Evolutionary conservation across 2,329 filamentous ascomycete genomes (phyloP).

Genomic region (Penicillium sp.): DNA sequence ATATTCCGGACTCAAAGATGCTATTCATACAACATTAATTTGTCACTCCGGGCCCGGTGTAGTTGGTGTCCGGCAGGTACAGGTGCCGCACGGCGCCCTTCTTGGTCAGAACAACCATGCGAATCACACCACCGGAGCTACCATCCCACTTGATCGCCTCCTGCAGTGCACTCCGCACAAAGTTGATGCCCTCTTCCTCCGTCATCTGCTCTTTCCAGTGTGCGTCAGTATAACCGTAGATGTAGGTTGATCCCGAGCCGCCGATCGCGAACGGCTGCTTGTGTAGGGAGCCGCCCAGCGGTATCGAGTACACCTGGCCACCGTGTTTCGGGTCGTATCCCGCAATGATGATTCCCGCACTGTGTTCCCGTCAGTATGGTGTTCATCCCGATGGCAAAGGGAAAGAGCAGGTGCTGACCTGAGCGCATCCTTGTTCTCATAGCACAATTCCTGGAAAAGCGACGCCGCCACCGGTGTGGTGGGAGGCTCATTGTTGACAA

Average conservation of each 20-base stretch:
- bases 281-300: slow-evolving; percentile 91
- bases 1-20: slow-evolving; percentile 9
- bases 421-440: slow-evolving; percentile 90
- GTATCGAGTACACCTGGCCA: slow-evolving; percentile 96
- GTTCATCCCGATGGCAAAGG: not conserved
- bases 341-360: slow-evolving; percentile 96
- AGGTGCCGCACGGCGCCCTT: slow-evolving; percentile 87
- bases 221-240: slow-evolving; percentile 97
- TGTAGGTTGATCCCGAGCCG: slow-evolving; percentile 96
- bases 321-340: slow-evolving; percentile 94
- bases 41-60: slow-evolving; percentile 63
- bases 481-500: slow-evolving; percentile 81
- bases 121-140: slow-evolving; percentile 94
- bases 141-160: slow-evolving; percentile 99
- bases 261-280: slow-evolving; percentile 95
- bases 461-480: slow-evolving; percentile 93
- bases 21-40: slow-evolving; percentile 28
- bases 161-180: slow-evolving; percentile 83
- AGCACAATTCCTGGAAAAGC: slow-evolving; percentile 97
- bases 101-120: slow-evolving; percentile 91
- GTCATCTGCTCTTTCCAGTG: slow-evolving; percentile 96
- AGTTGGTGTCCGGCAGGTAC: slow-evolving; percentile 89
- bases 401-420: slow-evolving; percentile 55
- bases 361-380: slow-evolving; percentile 34
- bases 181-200: slow-evolving; percentile 80